Percentiles rank a stretch among this genome's conserved stretches.
phyloP scores from a whole-genome alignment of 106 monocot species.

The Vanilla planifolia region DNA sequence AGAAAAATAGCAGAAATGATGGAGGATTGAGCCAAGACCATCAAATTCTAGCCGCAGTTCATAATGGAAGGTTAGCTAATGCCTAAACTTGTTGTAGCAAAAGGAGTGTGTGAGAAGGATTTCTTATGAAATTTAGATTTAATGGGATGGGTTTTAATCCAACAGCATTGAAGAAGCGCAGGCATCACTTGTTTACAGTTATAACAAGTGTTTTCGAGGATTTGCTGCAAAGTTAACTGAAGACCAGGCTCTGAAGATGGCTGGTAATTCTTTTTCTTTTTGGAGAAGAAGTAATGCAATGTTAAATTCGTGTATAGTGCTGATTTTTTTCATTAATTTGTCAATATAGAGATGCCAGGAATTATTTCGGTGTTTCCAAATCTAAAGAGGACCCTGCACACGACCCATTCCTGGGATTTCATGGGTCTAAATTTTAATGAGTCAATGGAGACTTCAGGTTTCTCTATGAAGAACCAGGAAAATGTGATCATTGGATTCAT shows the following conservation, averaged over 20 bases:
- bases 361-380: slow-evolving; percentile 86
- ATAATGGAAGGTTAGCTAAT: slow-evolving; percentile 59
- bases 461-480: slow-evolving; percentile 82
- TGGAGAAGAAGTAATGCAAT: not conserved
- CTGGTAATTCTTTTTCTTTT: slow-evolving; percentile 25
- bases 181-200: slow-evolving; percentile 80
- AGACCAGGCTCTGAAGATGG: slow-evolving; percentile 55
- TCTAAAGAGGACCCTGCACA: slow-evolving; percentile 59
- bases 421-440: slow-evolving; percentile 62
- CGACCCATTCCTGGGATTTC: slow-evolving; percentile 97
- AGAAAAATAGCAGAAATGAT: slow-evolving; percentile 26
- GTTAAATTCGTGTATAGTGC: slow-evolving; percentile 3
- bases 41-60: slow-evolving; percentile 70
- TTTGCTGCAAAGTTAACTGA: slow-evolving; percentile 81
- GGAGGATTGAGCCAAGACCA: slow-evolving; percentile 46
- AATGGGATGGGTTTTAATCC: not conserved
- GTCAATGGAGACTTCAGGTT: slow-evolving; percentile 62
- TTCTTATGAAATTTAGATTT: not conserved
- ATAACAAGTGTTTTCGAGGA: slow-evolving; percentile 66
- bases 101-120: not conserved
- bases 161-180: slow-evolving; percentile 51
- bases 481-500: slow-evolving; percentile 96
- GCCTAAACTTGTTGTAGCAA: slow-evolving; percentile 1
- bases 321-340: not conserved
- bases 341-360: slow-evolving; percentile 46